Evolutionary conservation across 1,284 basidiomycete species (phyloP), one percentile per base, ranked within the genome.

Genomic region (Rhodotorula sp.): DNA sequence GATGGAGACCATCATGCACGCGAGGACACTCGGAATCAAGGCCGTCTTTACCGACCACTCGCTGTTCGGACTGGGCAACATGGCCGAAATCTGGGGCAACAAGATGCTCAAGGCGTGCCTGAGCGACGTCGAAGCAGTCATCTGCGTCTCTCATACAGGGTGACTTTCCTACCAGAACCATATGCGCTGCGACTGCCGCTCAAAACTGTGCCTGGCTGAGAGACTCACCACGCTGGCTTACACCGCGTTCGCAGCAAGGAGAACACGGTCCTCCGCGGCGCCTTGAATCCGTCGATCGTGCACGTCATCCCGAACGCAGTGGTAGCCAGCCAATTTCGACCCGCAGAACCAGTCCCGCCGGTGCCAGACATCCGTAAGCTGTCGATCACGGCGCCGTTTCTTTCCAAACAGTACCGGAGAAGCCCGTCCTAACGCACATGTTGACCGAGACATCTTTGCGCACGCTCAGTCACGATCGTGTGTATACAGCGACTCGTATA

Each of bases 101-200:
- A 99, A 99, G 80, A 85, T 99, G 51, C 83, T 99, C 42, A 89
- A 88, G 20, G 92, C 87, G 22, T 90, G 89, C 2, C 82, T 99
- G 76, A 87, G 89, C 72, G 95, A 95, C 79, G 90, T 95, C 0
- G 95, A 98, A 74, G 91, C 89, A 0, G 92, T 92, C 0, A 94
- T 98, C 46, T 97, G 94, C 78, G 96, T 99, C 60, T 95, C 92
- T n/a, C 91, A 99, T 81, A 97, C 94, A 0, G 93, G 93, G 92
- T 92, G 78, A 22, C 48, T 10, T 14, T 42, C 37, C 37, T 42
- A 42, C 37, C 37, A 42, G 37, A 42, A 12, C 37, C 14, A 14
- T 2, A 42, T 8, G 51, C 33, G n/a, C 29, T 12, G 22, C 58
- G 60, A 53, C 51, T 12, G 54, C 62, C 6, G 7, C 6, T 29